Evolutionary conservation across 2,329 filamentous ascomycete species (phyloP).

Genomic region (Meredithiella fracta): DNA sequence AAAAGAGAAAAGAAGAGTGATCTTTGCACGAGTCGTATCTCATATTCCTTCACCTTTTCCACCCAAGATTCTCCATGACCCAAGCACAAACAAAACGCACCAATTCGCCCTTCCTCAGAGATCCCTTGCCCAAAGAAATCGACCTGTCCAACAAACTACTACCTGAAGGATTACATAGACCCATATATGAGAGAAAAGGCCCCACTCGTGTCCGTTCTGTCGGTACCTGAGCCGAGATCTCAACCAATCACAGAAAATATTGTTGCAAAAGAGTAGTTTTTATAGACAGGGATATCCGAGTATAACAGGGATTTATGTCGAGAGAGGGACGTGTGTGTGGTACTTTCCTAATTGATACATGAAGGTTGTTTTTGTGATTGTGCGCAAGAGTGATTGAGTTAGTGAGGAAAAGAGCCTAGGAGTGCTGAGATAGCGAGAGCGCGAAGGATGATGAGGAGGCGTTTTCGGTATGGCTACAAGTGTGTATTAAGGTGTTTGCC

Average conservation of each 20-base stretch:
- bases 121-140: background rate
- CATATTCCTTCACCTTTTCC: background rate
- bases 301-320: background rate
- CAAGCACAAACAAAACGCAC: background rate
- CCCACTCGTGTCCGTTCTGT: conserved; percentile 2
- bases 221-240: background rate
- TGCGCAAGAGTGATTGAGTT: background rate
- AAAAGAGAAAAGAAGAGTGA: too few relatives aligned
- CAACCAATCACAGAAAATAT: background rate
- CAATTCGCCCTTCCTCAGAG: background rate
- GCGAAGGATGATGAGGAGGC: too few relatives aligned
- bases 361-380: background rate
- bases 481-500: too few relatives aligned
- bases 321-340: background rate
- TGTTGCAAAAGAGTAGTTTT: background rate
- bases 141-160: background rate
- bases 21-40: background rate
- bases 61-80: background rate
- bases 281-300: background rate
- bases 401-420: background rate
- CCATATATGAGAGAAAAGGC: background rate
- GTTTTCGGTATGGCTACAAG: too few relatives aligned
- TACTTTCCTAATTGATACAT: background rate
- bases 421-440: too few relatives aligned
- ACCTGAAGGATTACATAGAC: background rate